A percentile compares a stretch with the other conserved stretches of the same genome.
Evolutionary conservation across 306 rosid genomes (phyloP).

Genomic region (Ochetophila trinervis): DNA sequence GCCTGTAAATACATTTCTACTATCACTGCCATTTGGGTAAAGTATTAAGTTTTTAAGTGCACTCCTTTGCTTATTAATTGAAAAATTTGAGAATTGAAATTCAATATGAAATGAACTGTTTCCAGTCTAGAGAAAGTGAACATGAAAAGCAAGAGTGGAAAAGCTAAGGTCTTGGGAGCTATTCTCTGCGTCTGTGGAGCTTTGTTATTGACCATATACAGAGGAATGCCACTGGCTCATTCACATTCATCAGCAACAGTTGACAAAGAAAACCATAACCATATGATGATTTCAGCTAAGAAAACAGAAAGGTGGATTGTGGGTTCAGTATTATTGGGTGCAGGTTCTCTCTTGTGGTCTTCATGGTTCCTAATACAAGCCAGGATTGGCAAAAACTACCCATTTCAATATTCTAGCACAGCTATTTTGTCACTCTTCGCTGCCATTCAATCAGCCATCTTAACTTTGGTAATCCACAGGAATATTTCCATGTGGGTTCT

Average conservation of each 20-base stretch:
- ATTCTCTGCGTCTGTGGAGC: conserved; percentile 59
- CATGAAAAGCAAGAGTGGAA: conserved; percentile 54
- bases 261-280: conserved; percentile 1
- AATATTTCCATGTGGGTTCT: conserved; percentile 48
- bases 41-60: neutral
- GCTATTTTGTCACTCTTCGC: conserved; percentile 68
- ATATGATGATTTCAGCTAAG: conserved; percentile 14
- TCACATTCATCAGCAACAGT: conserved; percentile 20
- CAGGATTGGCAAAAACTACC: conserved; percentile 54
- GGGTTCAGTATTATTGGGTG: conserved; percentile 54
- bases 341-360: conserved; percentile 70
- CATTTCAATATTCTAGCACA: conserved; percentile 80
- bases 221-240: conserved; percentile 56
- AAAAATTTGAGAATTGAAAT: conserved; percentile 7
- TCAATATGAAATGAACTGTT: conserved; percentile 1
- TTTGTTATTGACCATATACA: conserved; percentile 55
- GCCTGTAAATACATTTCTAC: conserved; percentile 71
- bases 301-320: conserved; percentile 47
- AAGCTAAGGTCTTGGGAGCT: conserved; percentile 63
- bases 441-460: conserved; percentile 60
- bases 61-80: conserved; percentile 6
- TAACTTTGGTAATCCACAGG: conserved; percentile 48
- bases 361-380: conserved; percentile 92
- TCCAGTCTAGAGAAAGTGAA: conserved; percentile 70
- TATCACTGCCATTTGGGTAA: conserved; percentile 80